Base-by-base conservation (phyloP, 2,329 filamentous ascomycete species). In the Fusarium zealandicum region DNA sequence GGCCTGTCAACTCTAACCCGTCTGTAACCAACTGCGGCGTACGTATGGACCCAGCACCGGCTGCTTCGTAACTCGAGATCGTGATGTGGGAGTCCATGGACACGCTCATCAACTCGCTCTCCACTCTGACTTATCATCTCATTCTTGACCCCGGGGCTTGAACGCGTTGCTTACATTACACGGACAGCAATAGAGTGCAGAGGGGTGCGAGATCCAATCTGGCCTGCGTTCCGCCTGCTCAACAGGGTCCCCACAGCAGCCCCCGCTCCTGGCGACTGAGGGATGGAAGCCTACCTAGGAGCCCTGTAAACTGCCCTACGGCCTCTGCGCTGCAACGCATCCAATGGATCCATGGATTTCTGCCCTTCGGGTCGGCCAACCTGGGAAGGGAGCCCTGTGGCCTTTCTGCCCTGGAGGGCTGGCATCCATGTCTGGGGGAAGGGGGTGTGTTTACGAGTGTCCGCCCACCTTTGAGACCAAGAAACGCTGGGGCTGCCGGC, bases 351-450 rank as follows among this genome's bases (percentile, higher is more conserved):
- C n/a, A n/a, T n/a, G n/a, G n/a, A n/a, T n/a, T n/a, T n/a, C n/a
- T n/a, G n/a, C n/a, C n/a, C n/a, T n/a, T n/a, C n/a, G 18, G 35
- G 33, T 30, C 16, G 33, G 35, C 17, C 28, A 39, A 35, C 39
- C 43, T 44, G 30, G 41, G 31, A 33, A 41, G 30, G 41, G 31
- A 33, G 45, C 45, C 56, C 38, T 59, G 47, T 57, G 58, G 53
- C 57, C 57, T 45, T 60, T 31, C 56, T 60, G 57, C 57, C 57
- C 58, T 58, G 57, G 30, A 61, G 43, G 58, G 58, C 58, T 61
- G 50, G 45, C 18, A 14, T n/a, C n/a, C n/a, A n/a, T 17, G 28
- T 20, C 18, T 30, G 25, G 31, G 30, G 14, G n/a, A n/a, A 40
- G 12, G n/a, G 40, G 40, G 40, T 20, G 40, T 16, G 41, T 6